A percentile compares a stretch with the other conserved stretches of the same genome.
These are phyloP conservation scores for Boletus rubescentipes DNA, from an alignment of 768 basidiomycete species.

Conservation along the genomic window DNA sequence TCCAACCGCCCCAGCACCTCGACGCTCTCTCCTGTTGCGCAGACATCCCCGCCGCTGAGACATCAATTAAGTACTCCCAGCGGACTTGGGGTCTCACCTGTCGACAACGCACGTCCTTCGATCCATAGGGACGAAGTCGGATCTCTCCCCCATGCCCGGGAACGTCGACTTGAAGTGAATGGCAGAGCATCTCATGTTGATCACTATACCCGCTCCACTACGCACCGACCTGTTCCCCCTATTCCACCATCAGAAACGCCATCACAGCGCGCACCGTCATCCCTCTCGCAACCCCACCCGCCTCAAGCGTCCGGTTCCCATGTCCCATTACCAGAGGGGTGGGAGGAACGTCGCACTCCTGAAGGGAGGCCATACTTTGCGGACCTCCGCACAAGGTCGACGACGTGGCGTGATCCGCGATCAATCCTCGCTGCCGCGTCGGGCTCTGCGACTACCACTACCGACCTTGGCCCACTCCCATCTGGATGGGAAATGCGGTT, in stretches of 20 bases:
- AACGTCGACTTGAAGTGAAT: constrained; percentile 65
- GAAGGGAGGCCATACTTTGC: constrained; percentile 76
- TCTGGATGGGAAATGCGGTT: constrained; percentile 94
- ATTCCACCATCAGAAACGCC: constrained; percentile 21
- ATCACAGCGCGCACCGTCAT: constrained; percentile 17
- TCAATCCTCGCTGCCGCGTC: constrained; percentile 44
- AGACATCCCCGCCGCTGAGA: constrained; percentile 15
- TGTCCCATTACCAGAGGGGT: constrained; percentile 78
- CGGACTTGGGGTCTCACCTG: constrained; percentile 2
- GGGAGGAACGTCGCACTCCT: constrained; percentile 86
- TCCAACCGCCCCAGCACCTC: constrained; percentile 14
- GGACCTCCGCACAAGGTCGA: constrained; percentile 78
- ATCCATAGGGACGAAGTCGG: constrained; percentile 56
- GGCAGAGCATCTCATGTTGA: constrained; percentile 85
- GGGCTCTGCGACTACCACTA: constrained; percentile 42
- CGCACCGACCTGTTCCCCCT: constrained; percentile 45
- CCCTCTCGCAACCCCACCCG: constrained; percentile 16
- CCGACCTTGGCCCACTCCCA: constrained; percentile 77
- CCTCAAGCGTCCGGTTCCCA: constrained; percentile 40
- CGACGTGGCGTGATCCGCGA: constrained; percentile 89
- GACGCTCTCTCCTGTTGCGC: constrained; percentile 6
- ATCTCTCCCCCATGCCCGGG: constrained; percentile 78
- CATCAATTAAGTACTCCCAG: constrained; percentile 9
- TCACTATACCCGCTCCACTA: constrained; percentile 77
- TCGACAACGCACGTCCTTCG: constrained; percentile 5